Percentiles rank a stretch among this genome's conserved stretches.
Evolutionary conservation across 805 yeast species (phyloP).

Genomic region (Saccharomycopsis schoenii): DNA sequence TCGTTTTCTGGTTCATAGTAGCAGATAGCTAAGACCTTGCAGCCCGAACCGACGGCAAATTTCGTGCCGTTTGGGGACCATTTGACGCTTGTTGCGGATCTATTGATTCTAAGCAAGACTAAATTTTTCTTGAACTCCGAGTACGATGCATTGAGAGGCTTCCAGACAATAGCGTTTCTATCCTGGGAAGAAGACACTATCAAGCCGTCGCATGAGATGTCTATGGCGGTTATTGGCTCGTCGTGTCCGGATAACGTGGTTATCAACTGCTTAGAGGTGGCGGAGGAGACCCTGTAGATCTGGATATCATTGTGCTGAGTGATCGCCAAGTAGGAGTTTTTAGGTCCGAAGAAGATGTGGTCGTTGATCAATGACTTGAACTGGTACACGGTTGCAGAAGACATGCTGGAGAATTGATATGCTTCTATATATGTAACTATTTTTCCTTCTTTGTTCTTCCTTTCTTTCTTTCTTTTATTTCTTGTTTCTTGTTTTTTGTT

Average conservation of each 20-base stretch:
- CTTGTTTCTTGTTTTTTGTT: too few species aligned
- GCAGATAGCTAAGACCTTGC: slow-evolving; percentile 89
- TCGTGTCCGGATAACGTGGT: slow-evolving; percentile 76
- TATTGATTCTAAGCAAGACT: slow-evolving; percentile 82
- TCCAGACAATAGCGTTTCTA: slow-evolving; percentile 96
- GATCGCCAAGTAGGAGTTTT: slow-evolving; percentile 51
- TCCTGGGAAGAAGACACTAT: slow-evolving; percentile 97
- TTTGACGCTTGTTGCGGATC: slow-evolving; percentile 89
- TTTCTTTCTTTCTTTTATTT: too few species aligned
- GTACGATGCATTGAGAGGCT: slow-evolving; percentile 51
- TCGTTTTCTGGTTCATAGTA: slow-evolving; percentile 93
- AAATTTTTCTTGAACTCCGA: slow-evolving; percentile 77
- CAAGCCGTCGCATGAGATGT: slow-evolving; percentile 77
- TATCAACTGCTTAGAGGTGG: slow-evolving; percentile 37
- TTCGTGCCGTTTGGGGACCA: slow-evolving; percentile 96
- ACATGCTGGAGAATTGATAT: not conserved
- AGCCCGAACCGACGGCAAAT: slow-evolving; percentile 96
- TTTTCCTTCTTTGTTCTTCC: too few species aligned
- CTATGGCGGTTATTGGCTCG: slow-evolving; percentile 90
- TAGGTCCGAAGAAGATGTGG: slow-evolving; percentile 75
- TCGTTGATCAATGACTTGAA: slow-evolving; percentile 83
- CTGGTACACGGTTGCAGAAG: slow-evolving; percentile 24
- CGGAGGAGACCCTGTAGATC: slow-evolving; percentile 50
- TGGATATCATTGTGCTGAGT: slow-evolving; percentile 73
- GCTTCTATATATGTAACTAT: too few species aligned